Evolutionary conservation across 768 basidiomycete species (phyloP), one percentile per base, ranked within the genome.

Genomic region (Paxillus involutus): DNA sequence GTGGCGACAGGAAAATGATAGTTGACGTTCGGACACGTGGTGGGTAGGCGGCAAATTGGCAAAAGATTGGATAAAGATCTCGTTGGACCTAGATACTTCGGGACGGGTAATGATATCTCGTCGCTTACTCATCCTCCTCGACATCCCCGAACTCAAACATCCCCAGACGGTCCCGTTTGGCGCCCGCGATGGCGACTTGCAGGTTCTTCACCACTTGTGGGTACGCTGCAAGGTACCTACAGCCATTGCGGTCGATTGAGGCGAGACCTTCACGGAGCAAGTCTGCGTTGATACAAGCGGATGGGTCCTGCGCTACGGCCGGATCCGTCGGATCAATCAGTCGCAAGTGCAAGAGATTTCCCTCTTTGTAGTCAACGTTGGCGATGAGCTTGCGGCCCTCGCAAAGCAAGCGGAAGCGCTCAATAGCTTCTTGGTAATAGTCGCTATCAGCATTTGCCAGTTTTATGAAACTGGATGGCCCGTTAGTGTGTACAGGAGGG

Each of bases 321-420:
- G 90, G 84, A 71, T 94, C 88, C 24, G 77, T 68, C 1, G 96
- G 91, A 67, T 98, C 95, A 57, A 97, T 96, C 35, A 99, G 83
- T 45, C 96, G 89, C 50, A 99, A 82, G 71, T 97, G 94, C 29
- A 95, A 76, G 1, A 86, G 63, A 19, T 79, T 60, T 24, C 89
- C 88, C 63, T 97, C 96, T 63, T 78, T 85, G 64, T 88, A 81
- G 70, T 99, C 97, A 53, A 94, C 77, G 73, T 95, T 98, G n/a
- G 94, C 97, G 46, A 98, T 77, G n/a, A 98, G 80, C 65, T 94
- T 94, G 49, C 94, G 88, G n/a, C 92, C 93, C 72, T 94, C 94
- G 60, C 89, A 91, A 17, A 94, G 76, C 14, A 80, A 71, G 24
- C 87, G 84, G 85, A 98, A 98, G 47, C 91, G 86, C 47, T 91